Evolutionary conservation across 2,329 filamentous ascomycete genomes (phyloP), one percentile per base, ranked within the genome.

Genomic region (Fusarium gaditjirri): DNA sequence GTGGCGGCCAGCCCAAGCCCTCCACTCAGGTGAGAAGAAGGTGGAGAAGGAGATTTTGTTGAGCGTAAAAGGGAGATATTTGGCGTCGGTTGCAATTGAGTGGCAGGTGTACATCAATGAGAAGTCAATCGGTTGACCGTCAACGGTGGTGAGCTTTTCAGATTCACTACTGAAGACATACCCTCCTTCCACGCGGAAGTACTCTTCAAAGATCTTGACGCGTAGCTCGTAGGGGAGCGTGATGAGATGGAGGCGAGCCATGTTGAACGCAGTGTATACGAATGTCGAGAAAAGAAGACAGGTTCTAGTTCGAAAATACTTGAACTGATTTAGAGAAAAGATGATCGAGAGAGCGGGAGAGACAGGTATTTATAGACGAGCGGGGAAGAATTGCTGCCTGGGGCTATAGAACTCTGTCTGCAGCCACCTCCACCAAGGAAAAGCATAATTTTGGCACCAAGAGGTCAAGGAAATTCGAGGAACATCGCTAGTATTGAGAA

Each of bases 11-110:
- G 61, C 61, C 47, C 55, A 55, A 33, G 46, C 19, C 13, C 14
- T 65, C 42, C 5, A 47, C 1, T 39, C 8, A 1, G 31, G 23
- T 1, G 39, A 35, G 12, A 44, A 41, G 3, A 53, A 5, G 17
- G 54, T 60, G 4, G 61, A 65, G n/a, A 68, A 65, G 1, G 53
- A 54, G 21, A 68, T 17, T 6, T 29, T 11, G 1, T 60, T 65
- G 5, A 60, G 2, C 0, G 1, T 12, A 8, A 65, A n/a, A 5
- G 53, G 61, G 1, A 68, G 19, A 21, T 54, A 14, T 16, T 35
- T 54, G 38, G 47, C 49, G 8, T 65, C 54, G 6, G 38, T 17
- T 11, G 53, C 31, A 5, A 68, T 60, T 2, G 38, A 55, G 6
- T n/a, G 35, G n/a, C 65, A 61, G 10, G 49, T 29, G 25, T 61